A percentile compares a stretch with the other conserved stretches of the same genome.
Evolutionary conservation across 257 asterid genomes (phyloP).

Genomic region (Jaltomata sinuosa): DNA sequence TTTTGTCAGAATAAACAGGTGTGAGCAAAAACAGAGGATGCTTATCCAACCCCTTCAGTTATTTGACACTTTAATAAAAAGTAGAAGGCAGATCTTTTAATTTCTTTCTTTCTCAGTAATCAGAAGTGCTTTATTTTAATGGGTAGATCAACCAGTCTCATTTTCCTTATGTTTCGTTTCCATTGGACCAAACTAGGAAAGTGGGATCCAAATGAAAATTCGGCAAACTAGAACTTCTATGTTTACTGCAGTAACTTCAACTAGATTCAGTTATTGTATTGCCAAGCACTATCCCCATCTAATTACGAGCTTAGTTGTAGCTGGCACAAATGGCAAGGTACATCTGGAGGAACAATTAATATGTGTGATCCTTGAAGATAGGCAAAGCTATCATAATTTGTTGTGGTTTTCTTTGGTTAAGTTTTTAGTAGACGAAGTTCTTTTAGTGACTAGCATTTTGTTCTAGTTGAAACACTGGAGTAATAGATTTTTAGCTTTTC

Average conservation of each 20-base stretch:
- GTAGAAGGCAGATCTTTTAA: neutral
- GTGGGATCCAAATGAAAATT: neutral
- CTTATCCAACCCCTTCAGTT: neutral
- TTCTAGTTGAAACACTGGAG: neutral
- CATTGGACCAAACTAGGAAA: neutral
- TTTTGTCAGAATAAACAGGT: neutral
- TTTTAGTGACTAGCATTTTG: neutral
- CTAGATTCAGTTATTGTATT: neutral
- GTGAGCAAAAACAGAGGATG: neutral
- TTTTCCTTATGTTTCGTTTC: neutral
- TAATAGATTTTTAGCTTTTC: neutral
- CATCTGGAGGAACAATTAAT: neutral
- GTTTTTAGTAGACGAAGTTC: neutral
- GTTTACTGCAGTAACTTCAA: neutral
- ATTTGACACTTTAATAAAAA: neutral
- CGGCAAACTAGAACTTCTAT: neutral
- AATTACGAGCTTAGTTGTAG: neutral
- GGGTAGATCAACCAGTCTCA: neutral
- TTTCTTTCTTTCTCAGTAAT: neutral
- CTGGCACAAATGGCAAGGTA: neutral
- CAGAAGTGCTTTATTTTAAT: neutral
- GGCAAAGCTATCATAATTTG: neutral
- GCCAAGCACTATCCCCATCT: neutral
- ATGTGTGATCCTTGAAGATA: neutral
- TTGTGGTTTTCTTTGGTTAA: neutral